Percentiles rank a stretch among this genome's conserved stretches.
phyloP scores from a whole-genome alignment of 768 basidiomycete genomes.

The Mycena albidolilacea region DNA sequence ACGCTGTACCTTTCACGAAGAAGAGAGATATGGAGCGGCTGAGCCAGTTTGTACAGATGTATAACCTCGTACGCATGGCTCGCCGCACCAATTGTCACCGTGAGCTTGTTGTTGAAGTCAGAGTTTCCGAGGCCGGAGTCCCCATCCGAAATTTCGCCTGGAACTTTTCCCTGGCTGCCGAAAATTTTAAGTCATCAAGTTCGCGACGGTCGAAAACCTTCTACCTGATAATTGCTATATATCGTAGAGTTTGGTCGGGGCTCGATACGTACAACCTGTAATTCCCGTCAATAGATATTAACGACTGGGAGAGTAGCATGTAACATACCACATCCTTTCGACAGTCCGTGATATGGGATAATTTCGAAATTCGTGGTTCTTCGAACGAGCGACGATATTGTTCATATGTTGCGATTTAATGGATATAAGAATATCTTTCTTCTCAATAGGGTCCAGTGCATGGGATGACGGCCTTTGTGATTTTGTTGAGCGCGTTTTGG shows the following conservation, averaged over 20 bases:
- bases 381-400: slow-evolving; percentile 34
- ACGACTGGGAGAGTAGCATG: neutral
- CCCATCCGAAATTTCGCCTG: slow-evolving; percentile 24
- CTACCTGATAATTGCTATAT: slow-evolving; percentile 34
- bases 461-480: neutral
- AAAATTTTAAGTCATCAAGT: too few relatives aligned
- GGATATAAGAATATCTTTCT: slow-evolving; percentile 38
- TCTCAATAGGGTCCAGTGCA: neutral
- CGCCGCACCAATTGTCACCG: neutral
- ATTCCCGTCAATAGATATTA: neutral
- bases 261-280: slow-evolving; percentile 38
- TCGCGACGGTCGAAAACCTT: too few relatives aligned
- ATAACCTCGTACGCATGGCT: slow-evolving; percentile 37
- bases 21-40: slow-evolving; percentile 7
- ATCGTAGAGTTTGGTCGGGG: slow-evolving; percentile 39
- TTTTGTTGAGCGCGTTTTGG: neutral
- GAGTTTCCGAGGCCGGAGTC: slow-evolving; percentile 34
- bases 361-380: slow-evolving; percentile 43
- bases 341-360: slow-evolving; percentile 38
- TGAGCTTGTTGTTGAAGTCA: slow-evolving; percentile 27
- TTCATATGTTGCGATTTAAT: slow-evolving; percentile 39
- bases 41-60: slow-evolving; percentile 26
- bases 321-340: slow-evolving; percentile 36
- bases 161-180: slow-evolving; percentile 28
- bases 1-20: slow-evolving; percentile 15